These are phyloP conservation scores for Aspergillus haitiensis DNA, from an alignment of 495 filamentous ascomycete species.

Conservation along the genomic window DNA sequence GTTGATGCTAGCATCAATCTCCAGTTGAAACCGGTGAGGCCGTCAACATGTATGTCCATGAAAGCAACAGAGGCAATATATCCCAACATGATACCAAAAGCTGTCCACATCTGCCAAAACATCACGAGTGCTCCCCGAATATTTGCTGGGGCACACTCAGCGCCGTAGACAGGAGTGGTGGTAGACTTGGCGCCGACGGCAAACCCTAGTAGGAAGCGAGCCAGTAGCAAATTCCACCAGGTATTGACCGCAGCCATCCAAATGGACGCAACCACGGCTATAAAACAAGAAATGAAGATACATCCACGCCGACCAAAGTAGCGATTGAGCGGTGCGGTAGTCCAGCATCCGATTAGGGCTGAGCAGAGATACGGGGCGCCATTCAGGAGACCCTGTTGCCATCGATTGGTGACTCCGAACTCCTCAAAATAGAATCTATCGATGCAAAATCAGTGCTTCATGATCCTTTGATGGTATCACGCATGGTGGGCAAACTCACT, in stretches of 20 bases:
- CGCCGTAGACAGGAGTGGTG: slow-evolving; percentile 58
- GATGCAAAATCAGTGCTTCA: not conserved
- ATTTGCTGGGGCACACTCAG: slow-evolving; percentile 55
- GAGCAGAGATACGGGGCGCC: slow-evolving; percentile 48
- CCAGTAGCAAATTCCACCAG: slow-evolving; percentile 54
- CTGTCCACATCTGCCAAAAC: slow-evolving; percentile 68
- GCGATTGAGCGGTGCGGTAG: slow-evolving; percentile 57
- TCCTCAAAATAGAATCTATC: slow-evolving; percentile 23
- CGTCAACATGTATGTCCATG: slow-evolving; percentile 33
- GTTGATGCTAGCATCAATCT: slow-evolving; percentile 50
- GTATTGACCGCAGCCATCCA: slow-evolving; percentile 49
- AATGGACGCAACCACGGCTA: slow-evolving; percentile 48
- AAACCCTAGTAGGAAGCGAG: slow-evolving; percentile 58
- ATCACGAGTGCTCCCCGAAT: slow-evolving; percentile 62
- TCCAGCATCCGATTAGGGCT: slow-evolving; percentile 50
- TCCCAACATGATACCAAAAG: slow-evolving; percentile 82
- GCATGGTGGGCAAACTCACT: slow-evolving; percentile 59
- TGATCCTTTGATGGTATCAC: not conserved
- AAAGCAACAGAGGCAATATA: slow-evolving; percentile 72
- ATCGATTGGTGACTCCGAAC: slow-evolving; percentile 31
- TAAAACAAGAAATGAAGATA: slow-evolving; percentile 55
- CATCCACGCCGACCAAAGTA: slow-evolving; percentile 58
- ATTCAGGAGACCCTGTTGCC: slow-evolving; percentile 49
- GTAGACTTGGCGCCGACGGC: slow-evolving; percentile 62
- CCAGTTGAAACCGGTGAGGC: slow-evolving; percentile 52